Conservation (phyloP, 768 basidiomycete species). For the Austroboletus festivus region DNA sequence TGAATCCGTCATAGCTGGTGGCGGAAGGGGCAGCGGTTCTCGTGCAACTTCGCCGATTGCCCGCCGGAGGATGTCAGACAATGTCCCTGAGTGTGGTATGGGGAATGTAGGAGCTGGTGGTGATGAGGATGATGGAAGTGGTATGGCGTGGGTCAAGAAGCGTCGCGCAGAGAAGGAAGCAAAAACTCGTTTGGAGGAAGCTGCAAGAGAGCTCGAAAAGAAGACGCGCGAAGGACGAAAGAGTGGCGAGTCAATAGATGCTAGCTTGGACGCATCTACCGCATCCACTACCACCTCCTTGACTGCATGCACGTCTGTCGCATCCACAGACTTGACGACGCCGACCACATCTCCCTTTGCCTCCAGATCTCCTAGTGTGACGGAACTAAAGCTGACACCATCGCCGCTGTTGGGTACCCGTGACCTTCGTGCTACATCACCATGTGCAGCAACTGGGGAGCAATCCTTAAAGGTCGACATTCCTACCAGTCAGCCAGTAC, state of each 20-base stretch:
- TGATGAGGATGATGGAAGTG: conserved; percentile 77
- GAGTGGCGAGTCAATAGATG: conserved; percentile 22
- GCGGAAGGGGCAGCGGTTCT: conserved; percentile 11
- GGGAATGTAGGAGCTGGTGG: conserved; percentile 18
- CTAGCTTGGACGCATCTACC: conserved; percentile 22
- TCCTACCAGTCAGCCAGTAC: not conserved
- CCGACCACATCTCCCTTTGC: conserved; percentile 17
- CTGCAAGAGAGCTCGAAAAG: conserved; percentile 11
- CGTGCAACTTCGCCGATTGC: conserved; percentile 7
- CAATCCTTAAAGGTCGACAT: not conserved
- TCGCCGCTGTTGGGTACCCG: conserved; percentile 1
- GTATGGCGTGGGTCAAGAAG: conserved; percentile 78
- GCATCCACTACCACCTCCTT: conserved; percentile 24
- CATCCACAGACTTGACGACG: conserved; percentile 17
- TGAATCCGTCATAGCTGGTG: conserved; percentile 28
- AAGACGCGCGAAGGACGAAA: conserved; percentile 19
- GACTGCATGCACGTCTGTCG: conserved; percentile 18
- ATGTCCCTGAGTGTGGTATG: conserved; percentile 28
- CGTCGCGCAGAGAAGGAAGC: conserved; percentile 60
- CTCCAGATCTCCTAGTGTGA: conserved; percentile 21
- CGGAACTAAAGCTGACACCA: conserved; percentile 12
- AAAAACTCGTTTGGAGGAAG: conserved; percentile 24
- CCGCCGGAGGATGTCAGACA: conserved; percentile 17
- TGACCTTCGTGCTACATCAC: not conserved
- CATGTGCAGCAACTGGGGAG: not conserved